Base-by-base conservation (phyloP, 805 yeast genomes). In the Starmera amethionina region DNA sequence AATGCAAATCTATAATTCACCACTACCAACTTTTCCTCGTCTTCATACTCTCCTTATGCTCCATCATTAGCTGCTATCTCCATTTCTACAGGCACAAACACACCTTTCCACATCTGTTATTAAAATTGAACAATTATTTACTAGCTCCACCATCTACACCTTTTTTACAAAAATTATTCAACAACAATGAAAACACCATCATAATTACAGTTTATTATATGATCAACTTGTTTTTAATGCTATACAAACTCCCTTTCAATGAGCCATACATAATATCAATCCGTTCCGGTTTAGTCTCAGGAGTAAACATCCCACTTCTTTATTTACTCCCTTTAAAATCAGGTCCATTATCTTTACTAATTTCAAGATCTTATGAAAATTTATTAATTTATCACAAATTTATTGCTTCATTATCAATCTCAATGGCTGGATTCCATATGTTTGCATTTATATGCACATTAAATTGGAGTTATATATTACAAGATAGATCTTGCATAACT, bases 321-420 rank as follows among this genome's bases (percentile, higher is more conserved):
- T 53, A 53, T 40, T 36, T 55, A 14, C 39, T 55, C 7, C 59
- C 59, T 2, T 36, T 55, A 22, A 55, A 55, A 25, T 41, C 49
- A 5, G 55, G 59, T 3, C 51, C 55, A 0, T 38, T 55, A 22
- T 36, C 51, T 7, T 42, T 46, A 8, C 25, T 55, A 25, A 34
- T 45, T 8, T 37, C 43, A 13, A 38, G 40, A 18, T 48, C 55
- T 14, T 55, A 55, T 33, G 58, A 55, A 35, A 46, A 45, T 18
- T 38, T 55, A 13, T 32, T 55, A 2, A 37, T 50, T 5, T 53
- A 49, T 29, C 59, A 55, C 40, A 55, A 52, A 34, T 51, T 45
- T 18, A 19, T 53, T 27, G 58, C 58, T 1, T 35, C 41, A 0
- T 27, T 53, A 11, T 54, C 48, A 14, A 31, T 55, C 2, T 8